Evolutionary conservation across 1,139 yeast species (phyloP), one percentile per base, ranked within the genome.

Genomic region (Hansenula lynferdii): DNA sequence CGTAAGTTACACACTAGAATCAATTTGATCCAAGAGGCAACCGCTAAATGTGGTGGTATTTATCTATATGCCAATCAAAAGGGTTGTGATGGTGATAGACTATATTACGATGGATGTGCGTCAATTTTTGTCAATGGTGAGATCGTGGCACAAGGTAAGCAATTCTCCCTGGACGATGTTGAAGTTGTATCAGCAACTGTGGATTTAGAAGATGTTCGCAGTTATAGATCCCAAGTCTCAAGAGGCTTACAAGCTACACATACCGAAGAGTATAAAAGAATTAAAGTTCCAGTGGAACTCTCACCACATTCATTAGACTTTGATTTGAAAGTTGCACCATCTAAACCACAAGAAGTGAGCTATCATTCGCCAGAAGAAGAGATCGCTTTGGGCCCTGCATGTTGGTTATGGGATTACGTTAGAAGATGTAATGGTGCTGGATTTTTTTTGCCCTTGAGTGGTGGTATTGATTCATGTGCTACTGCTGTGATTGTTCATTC

Each of bases 381-480:
- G 61, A 90, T 92, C 46, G 97, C 98, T 0, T 67, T 85, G 37
- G 98, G 98, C 0, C 99, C 98, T 1, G 98, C 99, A 0, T 92
- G 98, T 60, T 92, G 99, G 99, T 63, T 92, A 47, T 92, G 99
- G 99, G 99, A 92, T 60, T 92, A 92, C 57, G 70, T 92, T 45
- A 74, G 99, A 57, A 76, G 98, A 49, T 86, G 95, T 47, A 77
- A 77, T 49, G 84, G 92, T 42, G 89, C 90, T 0, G 99, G 99
- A 0, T 92, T 73, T 58, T 94, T 92, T 62, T 69, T 92, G 36
- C 97, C 99, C 0, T 69, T 92, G 36, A 84, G 95, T 59, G 99
- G 99, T 17, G 99, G 99, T 35, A 90, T 94, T 45, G 99, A 92
- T 58, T 85, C 96, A 20, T 94, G 98, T 67, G 96, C 98, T 1